Base-by-base conservation (phyloP, 2,329 filamentous ascomycete genomes). In the Colletotrichum destructivum region DNA sequence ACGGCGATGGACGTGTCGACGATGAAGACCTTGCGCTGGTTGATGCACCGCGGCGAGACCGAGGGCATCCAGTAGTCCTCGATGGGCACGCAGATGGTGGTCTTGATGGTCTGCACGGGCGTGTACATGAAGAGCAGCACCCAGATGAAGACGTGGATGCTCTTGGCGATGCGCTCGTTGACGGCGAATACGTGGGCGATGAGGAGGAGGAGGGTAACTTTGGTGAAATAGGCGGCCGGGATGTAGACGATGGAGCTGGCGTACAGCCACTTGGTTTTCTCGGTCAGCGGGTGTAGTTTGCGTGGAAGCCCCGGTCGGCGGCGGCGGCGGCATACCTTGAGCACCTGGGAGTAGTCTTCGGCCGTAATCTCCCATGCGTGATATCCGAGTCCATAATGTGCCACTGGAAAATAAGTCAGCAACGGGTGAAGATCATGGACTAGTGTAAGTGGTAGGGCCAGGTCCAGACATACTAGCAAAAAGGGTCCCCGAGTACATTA, bases 171-270 rank as follows among this genome's bases (percentile, higher is more conserved):
- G 7, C 63, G 68, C 26, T 65, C 52, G 44, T 74, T 69, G 15
- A 78, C 74, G 11, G 78, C 66, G 64, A 79, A 80, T 15, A 80
- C 76, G 23, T 78, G 75, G 4, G 77, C 76, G 15, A 79, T 78
- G 52, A 80, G 70, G 8, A 81, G 71, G 54, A 79, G 72, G 31
- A 79, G 74, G 23, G 80, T 78, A 26, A 76, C 69, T 73, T 81
- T 79, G 49, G 75, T 77, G 63, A 76, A 75, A 70, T 72, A 79
- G 1, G 78, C 74, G 7, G 77, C 72, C 31, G 78, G 77, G 21
- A 74, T 75, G 70, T 78, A 80, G 18, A 76, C 21, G 40, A 79
- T 65, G 15, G 75, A 73, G 47, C 75, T 73, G 26, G 74, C 76
- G 56, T 79, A 77, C 13, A 78, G 66, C 77, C 76, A 76, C 77